Evolutionary conservation across 192 early-diverging fungal genomes (phyloP).

Genomic region (Kappamyces sp.): DNA sequence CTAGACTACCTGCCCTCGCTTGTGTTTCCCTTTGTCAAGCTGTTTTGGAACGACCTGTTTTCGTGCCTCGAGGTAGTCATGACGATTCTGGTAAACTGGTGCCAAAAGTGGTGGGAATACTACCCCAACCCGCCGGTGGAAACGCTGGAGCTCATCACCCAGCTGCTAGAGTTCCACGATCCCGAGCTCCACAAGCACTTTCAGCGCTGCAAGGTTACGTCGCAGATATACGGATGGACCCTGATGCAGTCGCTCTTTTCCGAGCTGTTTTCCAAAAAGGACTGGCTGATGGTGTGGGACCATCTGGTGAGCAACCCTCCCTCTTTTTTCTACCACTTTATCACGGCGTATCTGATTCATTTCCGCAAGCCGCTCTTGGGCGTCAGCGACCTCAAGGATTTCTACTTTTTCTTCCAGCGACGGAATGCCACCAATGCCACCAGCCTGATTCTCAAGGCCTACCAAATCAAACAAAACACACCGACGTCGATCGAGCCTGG

Average conservation of each 20-base stretch:
- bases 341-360: slow-evolving; percentile 35
- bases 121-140: slow-evolving; percentile 59
- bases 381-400: slow-evolving; percentile 30
- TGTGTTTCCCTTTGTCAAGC: slow-evolving; percentile 54
- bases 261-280: slow-evolving; percentile 32
- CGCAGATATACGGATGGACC: slow-evolving; percentile 49
- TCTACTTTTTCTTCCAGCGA: slow-evolving; percentile 43
- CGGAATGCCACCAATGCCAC: slow-evolving; percentile 26
- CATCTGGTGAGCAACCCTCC: slow-evolving; percentile 45
- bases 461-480: slow-evolving; percentile 27
- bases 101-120: slow-evolving; percentile 67
- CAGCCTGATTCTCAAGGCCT: slow-evolving; percentile 24
- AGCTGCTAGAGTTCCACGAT: slow-evolving; percentile 46
- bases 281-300: slow-evolving; percentile 54
- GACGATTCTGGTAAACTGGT: slow-evolving; percentile 55
- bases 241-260: slow-evolving; percentile 44
- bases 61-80: slow-evolving; percentile 46
- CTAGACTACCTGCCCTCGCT: slow-evolving; percentile 54
- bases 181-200: slow-evolving; percentile 44
- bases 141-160: slow-evolving; percentile 43
- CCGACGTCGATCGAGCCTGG: slow-evolving; percentile 22
- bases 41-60: slow-evolving; percentile 49
- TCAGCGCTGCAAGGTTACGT: slow-evolving; percentile 32
- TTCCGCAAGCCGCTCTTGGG: slow-evolving; percentile 31
- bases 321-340: slow-evolving; percentile 42